Base-by-base conservation (phyloP, 1,284 basidiomycete species). In the Stygiomarasmius scandens region DNA sequence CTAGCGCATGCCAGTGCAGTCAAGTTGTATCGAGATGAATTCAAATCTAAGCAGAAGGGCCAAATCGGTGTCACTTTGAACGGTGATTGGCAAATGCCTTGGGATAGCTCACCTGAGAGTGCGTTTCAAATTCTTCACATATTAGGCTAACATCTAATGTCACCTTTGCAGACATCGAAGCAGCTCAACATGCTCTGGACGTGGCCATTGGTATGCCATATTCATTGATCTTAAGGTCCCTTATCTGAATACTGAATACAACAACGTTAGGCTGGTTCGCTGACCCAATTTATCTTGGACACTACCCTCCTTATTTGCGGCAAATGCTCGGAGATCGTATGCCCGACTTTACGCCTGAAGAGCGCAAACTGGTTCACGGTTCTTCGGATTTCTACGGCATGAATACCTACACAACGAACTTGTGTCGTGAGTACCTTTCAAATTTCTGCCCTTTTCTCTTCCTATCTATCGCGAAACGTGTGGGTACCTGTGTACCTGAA, bases 61-160 rank as follows among this genome's bases (percentile, higher is more conserved):
- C 66, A 75, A 48, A 89, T 92, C 59, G 89, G 89, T 2, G 88
- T 92, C 69, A 92, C 89, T 1, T 74, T 92, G 51, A 90, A 92
- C 64, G 85, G 85, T 14, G 81, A 86, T 61, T 90, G 85, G 83
- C 80, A 82, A 49, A 80, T 87, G 62, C 89, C 90, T 9, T 90
- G 82, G 61, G 86, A 89, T 63, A 77, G 86, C 58, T 76, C 69
- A 19, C 81, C 83, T 0, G 82, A 85, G 66, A 89, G 89, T 89
- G 65, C 62, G 84, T 71, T 41, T 6, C n/a, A n/a, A n/a, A n/a
- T n/a, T n/a, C n/a, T n/a, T n/a, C n/a, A n/a, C 22, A 22, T 22
- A 20, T 24, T 36, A 48, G 38, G 27, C 29, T 32, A 32, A 32
- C 19, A 49, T 56, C 52, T 38, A n/a, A 23, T 20, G 32, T 22